These are phyloP conservation scores for Dillenia turbinata DNA, from an alignment of 164 flowering plant species.

Conservation along the genomic window DNA sequence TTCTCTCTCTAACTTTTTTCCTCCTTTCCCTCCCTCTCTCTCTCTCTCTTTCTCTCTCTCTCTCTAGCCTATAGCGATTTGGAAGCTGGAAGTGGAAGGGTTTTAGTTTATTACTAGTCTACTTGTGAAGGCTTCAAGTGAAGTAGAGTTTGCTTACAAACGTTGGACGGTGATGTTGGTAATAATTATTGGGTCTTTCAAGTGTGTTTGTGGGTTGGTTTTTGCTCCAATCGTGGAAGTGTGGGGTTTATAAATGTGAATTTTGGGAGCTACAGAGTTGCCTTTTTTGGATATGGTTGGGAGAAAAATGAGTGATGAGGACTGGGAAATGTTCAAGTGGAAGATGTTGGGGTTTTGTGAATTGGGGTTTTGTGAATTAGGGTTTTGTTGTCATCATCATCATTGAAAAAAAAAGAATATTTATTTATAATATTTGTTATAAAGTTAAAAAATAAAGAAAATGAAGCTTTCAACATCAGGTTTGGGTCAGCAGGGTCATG, in stretches of 20 bases:
- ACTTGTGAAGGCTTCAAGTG: too few species aligned
- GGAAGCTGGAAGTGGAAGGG: conserved; percentile 2
- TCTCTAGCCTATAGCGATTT: conserved; percentile 15
- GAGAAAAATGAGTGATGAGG: too few species aligned
- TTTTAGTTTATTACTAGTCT: too few species aligned
- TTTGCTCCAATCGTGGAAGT: background rate
- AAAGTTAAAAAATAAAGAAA: background rate
- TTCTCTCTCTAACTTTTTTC: background rate
- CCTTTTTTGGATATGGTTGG: background rate
- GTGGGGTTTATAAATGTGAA: background rate
- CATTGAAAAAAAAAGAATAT: background rate
- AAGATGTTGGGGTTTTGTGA: background rate
- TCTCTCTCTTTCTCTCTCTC: background rate
- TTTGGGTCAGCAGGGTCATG: conserved; percentile 49
- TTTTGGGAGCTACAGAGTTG: background rate
- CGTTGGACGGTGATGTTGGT: background rate
- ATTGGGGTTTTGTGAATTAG: background rate
- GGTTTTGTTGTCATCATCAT: background rate
- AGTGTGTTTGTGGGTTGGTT: background rate
- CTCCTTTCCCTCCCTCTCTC: background rate
- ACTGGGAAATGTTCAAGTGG: background rate
- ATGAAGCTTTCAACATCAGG: conserved; percentile 47
- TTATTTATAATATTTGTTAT: background rate
- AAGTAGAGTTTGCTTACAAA: too few species aligned
- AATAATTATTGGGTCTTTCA: background rate